Percentiles rank a stretch among this genome's conserved stretches.
Evolutionary conservation across 495 filamentous ascomycete genomes (phyloP).

Genomic region (Podospora anserina): DNA sequence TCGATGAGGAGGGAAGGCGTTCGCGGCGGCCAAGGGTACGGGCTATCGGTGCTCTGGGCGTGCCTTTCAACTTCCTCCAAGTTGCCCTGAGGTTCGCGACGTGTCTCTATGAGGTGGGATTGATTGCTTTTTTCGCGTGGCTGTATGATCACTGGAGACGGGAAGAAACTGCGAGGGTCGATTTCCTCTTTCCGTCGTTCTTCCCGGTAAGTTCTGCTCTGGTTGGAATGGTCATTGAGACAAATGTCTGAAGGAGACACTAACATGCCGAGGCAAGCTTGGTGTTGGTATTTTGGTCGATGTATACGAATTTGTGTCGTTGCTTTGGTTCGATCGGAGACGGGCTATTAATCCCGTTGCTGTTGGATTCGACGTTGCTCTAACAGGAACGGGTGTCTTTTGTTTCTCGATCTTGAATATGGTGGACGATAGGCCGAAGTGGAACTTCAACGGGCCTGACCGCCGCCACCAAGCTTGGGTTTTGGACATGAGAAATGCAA

Average conservation of each 20-base stretch:
- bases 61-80: conserved; percentile 22
- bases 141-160: conserved; percentile 21
- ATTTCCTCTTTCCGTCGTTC: conserved; percentile 29
- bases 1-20: background rate
- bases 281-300: conserved; percentile 15
- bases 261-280: conserved; percentile 16
- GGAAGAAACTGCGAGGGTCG: conserved; percentile 22
- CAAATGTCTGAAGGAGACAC: background rate
- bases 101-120: conserved; percentile 18
- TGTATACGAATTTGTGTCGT: conserved; percentile 24
- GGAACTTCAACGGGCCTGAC: background rate
- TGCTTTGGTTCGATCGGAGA: conserved; percentile 17
- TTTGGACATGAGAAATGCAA: conserved; percentile 23
- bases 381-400: conserved; percentile 24
- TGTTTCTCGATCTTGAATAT: conserved; percentile 28
- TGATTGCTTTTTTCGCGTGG: conserved; percentile 22
- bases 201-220: conserved; percentile 23
- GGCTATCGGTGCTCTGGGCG: conserved; percentile 14
- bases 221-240: background rate
- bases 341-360: conserved; percentile 25
- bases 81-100: conserved; percentile 19
- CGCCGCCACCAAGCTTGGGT: conserved; percentile 15
- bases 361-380: conserved; percentile 20
- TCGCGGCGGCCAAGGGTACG: background rate
- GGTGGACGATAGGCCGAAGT: conserved; percentile 13